Base-by-base conservation (phyloP, 1,284 basidiomycete species). In the Cryptococcus hybrid region DNA sequence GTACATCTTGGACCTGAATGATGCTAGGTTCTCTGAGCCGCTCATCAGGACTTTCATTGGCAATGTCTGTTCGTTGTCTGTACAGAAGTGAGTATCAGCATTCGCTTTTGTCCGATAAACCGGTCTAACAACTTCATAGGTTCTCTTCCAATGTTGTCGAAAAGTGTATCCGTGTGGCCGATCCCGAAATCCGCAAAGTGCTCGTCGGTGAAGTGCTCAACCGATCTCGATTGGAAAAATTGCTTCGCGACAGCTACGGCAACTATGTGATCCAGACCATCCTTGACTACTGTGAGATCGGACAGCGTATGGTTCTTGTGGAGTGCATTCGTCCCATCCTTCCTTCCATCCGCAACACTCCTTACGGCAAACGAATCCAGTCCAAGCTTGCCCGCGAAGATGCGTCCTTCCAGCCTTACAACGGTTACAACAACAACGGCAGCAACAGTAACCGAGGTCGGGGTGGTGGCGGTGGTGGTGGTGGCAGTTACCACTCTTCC, bases 81-180 rank as follows among this genome's bases (percentile, higher is more conserved):
- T 98, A 43, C 96, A 99, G 78, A 99, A 99, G 81, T 99, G 92
- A 90, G 75, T 96, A 94, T 94, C 76, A 90, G 93, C 92, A 94
- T 66, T 15, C 1, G 36, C 18, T 18, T n/a, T 6, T 24, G 35
- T 13, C 13, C n/a, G n/a, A n/a, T n/a, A n/a, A n/a, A n/a, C 12
- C 18, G n/a, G 8, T 44, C 39, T 42, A 15, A 5, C 15, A 13
- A 5, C 6, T 3, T 18, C 44, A 42, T 15, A 74, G 70, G 55
- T 75, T 75, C 68, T 73, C 73, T 9, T 74, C 69, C 55, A 66
- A 70, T 57, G 65, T 62, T 62, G 63, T 62, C 56, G 62, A 72
- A 55, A 71, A 95, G 90, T 99, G 96, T 78, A 86, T 99, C 71
- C 93, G 96, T 53, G 96, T 99, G 51, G 94, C 96, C 52, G 94